Percentiles rank a stretch among this genome's conserved stretches.
Conservation (phyloP, 1,284 basidiomycete species). For the Ceratobasidium sp. region DNA sequence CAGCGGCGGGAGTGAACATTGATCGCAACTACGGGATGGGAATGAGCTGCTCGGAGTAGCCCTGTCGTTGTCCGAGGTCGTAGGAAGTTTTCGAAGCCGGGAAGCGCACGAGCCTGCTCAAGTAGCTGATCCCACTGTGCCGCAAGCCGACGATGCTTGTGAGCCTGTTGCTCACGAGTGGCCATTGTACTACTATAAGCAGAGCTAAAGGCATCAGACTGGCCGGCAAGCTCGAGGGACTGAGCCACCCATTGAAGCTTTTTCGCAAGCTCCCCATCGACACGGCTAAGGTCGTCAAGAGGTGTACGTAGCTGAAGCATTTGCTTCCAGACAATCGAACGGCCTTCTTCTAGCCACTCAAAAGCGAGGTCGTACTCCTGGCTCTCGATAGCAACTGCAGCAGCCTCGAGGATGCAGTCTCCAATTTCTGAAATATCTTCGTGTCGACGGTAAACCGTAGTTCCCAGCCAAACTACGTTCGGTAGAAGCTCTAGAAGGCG, state of each 20-base stretch:
- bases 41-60: background rate
- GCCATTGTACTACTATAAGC: too few relatives aligned
- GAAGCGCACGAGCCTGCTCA: background rate
- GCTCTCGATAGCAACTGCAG: background rate
- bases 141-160: background rate
- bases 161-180: background rate
- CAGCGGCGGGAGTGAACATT: background rate
- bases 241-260: background rate
- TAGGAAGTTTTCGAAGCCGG: constrained; percentile 1
- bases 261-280: background rate
- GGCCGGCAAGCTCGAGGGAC: background rate
- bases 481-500: background rate
- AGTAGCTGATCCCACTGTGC: background rate
- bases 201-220: too few relatives aligned
- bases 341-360: constrained; percentile 37
- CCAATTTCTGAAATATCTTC: background rate
- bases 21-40: background rate
- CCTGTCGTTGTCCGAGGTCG: background rate
- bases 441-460: background rate
- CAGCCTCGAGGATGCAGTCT: background rate
- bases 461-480: constrained; percentile 20
- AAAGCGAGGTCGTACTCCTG: background rate
- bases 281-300: background rate
- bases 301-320: constrained; percentile 21
- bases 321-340: constrained; percentile 34